phyloP scores from a whole-genome alignment of 495 filamentous ascomycete genomes.

The Cetradonia linearis region DNA sequence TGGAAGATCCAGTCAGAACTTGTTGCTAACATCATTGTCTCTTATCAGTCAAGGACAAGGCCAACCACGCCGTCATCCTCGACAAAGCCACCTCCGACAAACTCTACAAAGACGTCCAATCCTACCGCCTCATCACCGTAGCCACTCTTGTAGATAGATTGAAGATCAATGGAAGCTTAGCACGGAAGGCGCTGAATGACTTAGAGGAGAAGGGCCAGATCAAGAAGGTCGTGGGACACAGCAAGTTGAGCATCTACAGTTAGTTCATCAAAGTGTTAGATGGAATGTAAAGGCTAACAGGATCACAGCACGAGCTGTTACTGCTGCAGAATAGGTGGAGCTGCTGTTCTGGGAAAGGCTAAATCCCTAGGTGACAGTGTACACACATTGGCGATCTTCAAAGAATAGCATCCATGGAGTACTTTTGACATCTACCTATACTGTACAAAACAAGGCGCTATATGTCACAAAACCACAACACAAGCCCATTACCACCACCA shows the following conservation, averaged over 20 bases:
- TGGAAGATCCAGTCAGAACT: background rate
- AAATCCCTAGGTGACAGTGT: conserved; percentile 18
- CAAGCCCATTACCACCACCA: background rate
- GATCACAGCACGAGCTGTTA: conserved; percentile 21
- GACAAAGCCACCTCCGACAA: conserved; percentile 59
- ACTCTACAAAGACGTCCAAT: conserved; percentile 95
- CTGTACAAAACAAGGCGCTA: background rate
- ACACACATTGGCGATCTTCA: background rate
- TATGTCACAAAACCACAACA: background rate
- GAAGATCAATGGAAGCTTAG: conserved; percentile 99
- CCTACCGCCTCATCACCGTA: conserved; percentile 98
- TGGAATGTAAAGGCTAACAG: background rate
- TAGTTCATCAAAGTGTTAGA: conserved; percentile 32
- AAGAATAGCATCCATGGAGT: conserved; percentile 16
- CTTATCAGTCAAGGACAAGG: conserved; percentile 98
- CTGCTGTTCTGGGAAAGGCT: conserved; percentile 16
- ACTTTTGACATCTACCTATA: conserved; percentile 4
- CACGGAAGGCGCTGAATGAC: conserved; percentile 78
- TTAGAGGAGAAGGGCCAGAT: conserved; percentile 97
- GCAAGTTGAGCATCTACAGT: conserved; percentile 98
- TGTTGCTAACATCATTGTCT: background rate
- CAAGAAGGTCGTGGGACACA: conserved; percentile 95
- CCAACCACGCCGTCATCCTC: conserved; percentile 82
- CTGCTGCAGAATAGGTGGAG: conserved; percentile 28
- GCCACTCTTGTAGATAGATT: conserved; percentile 96